Percentiles rank a stretch among this genome's conserved stretches.
These are phyloP conservation scores for Carallia brachiata DNA, from an alignment of 345 rosid genomes.

Conservation along the genomic window DNA sequence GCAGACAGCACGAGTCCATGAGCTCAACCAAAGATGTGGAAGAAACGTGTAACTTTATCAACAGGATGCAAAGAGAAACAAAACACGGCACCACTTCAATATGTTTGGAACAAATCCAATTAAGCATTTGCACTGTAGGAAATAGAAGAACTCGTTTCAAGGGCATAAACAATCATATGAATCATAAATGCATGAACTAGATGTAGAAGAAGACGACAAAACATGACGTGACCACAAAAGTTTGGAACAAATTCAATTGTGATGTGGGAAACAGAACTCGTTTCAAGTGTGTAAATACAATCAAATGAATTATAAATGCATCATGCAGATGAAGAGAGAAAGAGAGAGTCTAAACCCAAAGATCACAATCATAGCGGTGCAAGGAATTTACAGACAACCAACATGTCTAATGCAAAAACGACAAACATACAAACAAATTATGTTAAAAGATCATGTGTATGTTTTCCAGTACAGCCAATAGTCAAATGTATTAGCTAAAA, in stretches of 20 bases:
- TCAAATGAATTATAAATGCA: too few relatives aligned
- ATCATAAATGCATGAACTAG: too few relatives aligned
- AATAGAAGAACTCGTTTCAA: too few relatives aligned
- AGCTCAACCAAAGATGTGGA: background rate
- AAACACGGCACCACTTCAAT: background rate
- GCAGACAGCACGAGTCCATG: constrained; percentile 1
- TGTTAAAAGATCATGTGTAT: background rate
- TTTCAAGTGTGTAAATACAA: too few relatives aligned
- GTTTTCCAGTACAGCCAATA: background rate
- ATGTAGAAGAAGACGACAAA: too few relatives aligned
- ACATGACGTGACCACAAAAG: too few relatives aligned
- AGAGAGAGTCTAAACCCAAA: too few relatives aligned
- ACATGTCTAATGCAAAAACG: background rate
- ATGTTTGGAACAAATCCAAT: background rate
- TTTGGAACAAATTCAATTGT: too few relatives aligned
- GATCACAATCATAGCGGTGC: background rate
- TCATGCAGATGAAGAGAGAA: too few relatives aligned
- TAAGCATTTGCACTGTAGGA: too few relatives aligned
- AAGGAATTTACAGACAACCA: background rate
- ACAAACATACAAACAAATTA: background rate
- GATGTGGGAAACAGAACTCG: too few relatives aligned
- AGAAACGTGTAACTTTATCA: background rate
- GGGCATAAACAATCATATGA: too few relatives aligned
- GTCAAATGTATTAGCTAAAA: background rate
- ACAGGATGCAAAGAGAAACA: background rate